Conservation (phyloP, 192 early-diverging fungal genomes). For the Thamnidium elegans region DNA sequence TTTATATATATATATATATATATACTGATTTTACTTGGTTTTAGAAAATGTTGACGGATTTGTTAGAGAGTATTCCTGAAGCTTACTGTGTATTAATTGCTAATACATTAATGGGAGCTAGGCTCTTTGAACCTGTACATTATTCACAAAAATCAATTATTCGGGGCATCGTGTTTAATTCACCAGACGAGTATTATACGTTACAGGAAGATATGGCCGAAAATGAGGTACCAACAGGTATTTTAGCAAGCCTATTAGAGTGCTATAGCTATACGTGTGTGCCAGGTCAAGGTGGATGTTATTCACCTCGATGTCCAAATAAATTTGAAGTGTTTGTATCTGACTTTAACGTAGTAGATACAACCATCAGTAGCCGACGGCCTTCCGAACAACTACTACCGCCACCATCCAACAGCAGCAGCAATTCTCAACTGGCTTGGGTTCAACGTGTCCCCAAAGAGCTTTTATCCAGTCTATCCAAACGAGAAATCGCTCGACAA, state of each 20-base stretch:
- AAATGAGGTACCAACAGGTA: conserved; percentile 65
- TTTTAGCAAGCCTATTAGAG: conserved; percentile 81
- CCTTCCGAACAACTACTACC: too few relatives aligned
- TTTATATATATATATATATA: background rate
- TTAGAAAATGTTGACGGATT: conserved; percentile 3
- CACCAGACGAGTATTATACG: conserved; percentile 31
- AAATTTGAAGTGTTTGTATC: conserved; percentile 1
- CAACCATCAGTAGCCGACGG: too few relatives aligned
- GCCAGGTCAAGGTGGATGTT: conserved; percentile 24
- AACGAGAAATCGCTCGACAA: conserved; percentile 80
- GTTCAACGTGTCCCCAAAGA: conserved; percentile 70
- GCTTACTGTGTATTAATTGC: conserved; percentile 22
- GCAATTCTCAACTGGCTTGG: conserved; percentile 51
- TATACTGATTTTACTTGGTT: background rate
- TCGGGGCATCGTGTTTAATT: conserved; percentile 24
- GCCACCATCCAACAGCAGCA: background rate
- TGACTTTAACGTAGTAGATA: background rate
- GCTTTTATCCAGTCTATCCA: conserved; percentile 64
- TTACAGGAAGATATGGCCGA: conserved; percentile 31
- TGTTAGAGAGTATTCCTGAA: conserved; percentile 18
- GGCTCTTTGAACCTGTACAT: conserved; percentile 23
- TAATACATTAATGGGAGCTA: conserved; percentile 18
- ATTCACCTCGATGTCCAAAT: conserved; percentile 30
- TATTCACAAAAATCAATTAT: conserved; percentile 30
- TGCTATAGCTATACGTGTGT: conserved; percentile 60